Evolutionary conservation across 1,284 basidiomycete species (phyloP), one percentile per base, ranked within the genome.

Genomic region (Ustilago lituana): DNA sequence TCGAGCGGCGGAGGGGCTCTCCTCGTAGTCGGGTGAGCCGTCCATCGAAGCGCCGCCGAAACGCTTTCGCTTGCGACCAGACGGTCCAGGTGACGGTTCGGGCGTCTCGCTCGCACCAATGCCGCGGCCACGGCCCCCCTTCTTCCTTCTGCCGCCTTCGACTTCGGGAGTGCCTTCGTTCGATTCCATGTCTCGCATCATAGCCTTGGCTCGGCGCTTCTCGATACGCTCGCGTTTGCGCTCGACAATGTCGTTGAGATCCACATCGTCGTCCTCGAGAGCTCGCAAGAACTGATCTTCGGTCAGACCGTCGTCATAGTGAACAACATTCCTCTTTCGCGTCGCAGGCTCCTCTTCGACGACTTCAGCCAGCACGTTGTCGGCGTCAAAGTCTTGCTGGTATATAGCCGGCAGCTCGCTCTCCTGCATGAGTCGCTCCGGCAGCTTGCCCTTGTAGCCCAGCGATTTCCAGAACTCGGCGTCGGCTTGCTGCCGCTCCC

Each of bases 321-420:
- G 91, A 54, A 98, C 93, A 27, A 90, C 87, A 57, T 88, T 88
- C 57, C 95, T 87, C 79, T 92, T 90, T 37, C 94, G 93, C 63
- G 92, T 88, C 41, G 92, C 91, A 77, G 92, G 90, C 39, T 82
- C 78, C 53, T 83, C 76, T 22, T 88, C 74, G 1, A 88, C 84
- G 32, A 61, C 62, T 20, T 74, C 78, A 20, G 56, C 57, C 36
- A 64, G 33, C 3, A 72, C 53, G 20, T 68, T 68, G 44, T 74
- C 65, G 17, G 78, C 71, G 39, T 81, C 80, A 64, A 82, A 80
- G 74, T 93, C 92, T 3, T 84, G 89, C 74, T 90, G 91, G 83
- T 98, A 99, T 80, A 93, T 92, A 37, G 92, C 89, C 0, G 96
- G 95, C 27, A 99, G 86, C 82, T 99, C 96, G 49, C 90, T 89